Evolutionary conservation across 1,284 basidiomycete species (phyloP), one percentile per base, ranked within the genome.

Genomic region (Cutaneotrichosporon daszewskae): DNA sequence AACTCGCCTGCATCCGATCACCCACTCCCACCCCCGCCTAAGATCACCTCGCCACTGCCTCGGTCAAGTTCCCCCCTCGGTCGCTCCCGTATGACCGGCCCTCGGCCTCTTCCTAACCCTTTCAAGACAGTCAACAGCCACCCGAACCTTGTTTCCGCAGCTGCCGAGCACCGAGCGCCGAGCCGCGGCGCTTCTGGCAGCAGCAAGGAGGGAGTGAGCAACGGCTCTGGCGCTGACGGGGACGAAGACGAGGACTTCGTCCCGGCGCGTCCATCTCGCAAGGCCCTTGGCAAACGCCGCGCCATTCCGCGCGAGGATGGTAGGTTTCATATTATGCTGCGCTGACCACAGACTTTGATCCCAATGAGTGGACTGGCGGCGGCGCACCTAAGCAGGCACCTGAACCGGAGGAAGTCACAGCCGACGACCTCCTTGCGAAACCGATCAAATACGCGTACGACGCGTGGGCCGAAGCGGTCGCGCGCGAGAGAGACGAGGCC

Each of bases 391-490:
- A 40, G 35, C 32, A 40, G 40, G 32, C 12, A 19, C 45, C 43
- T 1, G 38, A 44, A 6, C 32, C 44, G n/a, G 42, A 42, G 20
- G 57, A 63, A 10, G 35, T 60, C 31, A 58, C 54, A 3, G 56
- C 56, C 17, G 62, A 66, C 48, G 55, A 56, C 7, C 47, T 62
- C 32, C 41, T 54, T 12, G 22, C 43, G 25, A 66, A 63, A 41
- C 62, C 66, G 7, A 43, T 66, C 28, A 51, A 49, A 31, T 72
- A 69, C 46, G 67, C 66, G 19, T 72, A 72, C 49, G 69, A 72
- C 46, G 69, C 69, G 18, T 68, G 66, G 48, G 61, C 65, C 32
- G 69, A 71, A 49, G 55, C 55, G 34, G 44, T 62, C 31, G 32
- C 31, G 25, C 39, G 20, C 24, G 45, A 47, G 25, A 32, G 29